A percentile compares a stretch with the other conserved stretches of the same genome.
phyloP scores from a whole-genome alignment of 169 alveolate genomes.

The Eimeria mitis region DNA sequence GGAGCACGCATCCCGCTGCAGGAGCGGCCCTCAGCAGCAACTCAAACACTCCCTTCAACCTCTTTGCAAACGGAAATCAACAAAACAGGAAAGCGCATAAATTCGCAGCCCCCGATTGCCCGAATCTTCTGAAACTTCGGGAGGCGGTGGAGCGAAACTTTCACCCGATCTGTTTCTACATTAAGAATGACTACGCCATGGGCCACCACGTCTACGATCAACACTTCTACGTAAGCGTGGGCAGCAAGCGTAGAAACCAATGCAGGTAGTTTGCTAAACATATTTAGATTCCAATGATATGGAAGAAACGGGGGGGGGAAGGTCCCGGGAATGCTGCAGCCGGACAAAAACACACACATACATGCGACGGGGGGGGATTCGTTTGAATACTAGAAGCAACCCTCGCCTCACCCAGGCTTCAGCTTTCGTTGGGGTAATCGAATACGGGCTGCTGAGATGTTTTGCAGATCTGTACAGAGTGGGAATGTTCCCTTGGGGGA shows the following conservation, averaged over 20 bases:
- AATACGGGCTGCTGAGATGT: neutral
- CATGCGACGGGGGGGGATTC: neutral
- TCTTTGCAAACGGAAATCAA: neutral
- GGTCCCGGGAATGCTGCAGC: too few species aligned
- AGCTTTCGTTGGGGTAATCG: neutral
- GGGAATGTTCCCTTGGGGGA: too few species aligned
- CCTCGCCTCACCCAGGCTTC: neutral
- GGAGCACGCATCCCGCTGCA: neutral
- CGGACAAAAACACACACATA: neutral
- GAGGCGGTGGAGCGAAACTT: constrained; percentile 84
- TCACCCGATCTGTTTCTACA: constrained; percentile 91
- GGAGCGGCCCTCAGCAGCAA: neutral
- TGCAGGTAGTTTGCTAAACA: too few species aligned
- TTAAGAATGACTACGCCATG: constrained; percentile 91
- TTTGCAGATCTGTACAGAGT: too few species aligned
- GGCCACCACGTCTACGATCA: constrained; percentile 88
- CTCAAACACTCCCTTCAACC: neutral
- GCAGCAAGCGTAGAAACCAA: too few species aligned
- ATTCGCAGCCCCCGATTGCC: constrained; percentile 82
- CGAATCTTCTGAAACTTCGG: constrained; percentile 77
- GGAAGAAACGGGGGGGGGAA: too few species aligned
- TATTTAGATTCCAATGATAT: too few species aligned
- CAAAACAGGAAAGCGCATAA: constrained; percentile 73
- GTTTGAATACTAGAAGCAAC: neutral
- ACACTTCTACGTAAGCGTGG: constrained; percentile 77